Evolutionary conservation across 1,284 basidiomycete species (phyloP), one percentile per base, ranked within the genome.

Genomic region (Ceratobasidium sp.): DNA sequence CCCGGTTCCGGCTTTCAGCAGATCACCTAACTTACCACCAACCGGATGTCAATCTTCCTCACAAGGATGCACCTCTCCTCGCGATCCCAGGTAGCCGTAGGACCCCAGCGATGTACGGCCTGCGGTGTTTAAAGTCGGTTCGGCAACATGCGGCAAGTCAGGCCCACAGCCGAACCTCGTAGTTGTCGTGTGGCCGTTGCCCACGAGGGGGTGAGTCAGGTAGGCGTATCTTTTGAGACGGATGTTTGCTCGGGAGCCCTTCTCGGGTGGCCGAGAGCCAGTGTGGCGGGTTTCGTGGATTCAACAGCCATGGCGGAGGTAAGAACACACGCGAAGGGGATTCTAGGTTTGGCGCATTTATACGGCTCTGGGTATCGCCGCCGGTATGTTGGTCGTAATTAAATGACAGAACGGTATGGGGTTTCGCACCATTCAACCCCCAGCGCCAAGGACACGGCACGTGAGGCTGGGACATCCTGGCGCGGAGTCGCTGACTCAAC

Each of bases 151-250:
- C 6, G 22, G 65, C 37, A 41, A 34, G 29, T 34, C 19, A 14
- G 14, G 34, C 29, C 41, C n/a, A 19, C 9, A 65, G 34, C 24
- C 41, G 14, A 22, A 68, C 65, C 51, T 68, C 65, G 46, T 68
- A 68, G 65, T 68, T 56, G 19, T 68, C 51, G 51, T 68, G 65
- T 8, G 65, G 65, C 49, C 65, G 37, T 68, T 68, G 22, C 65
- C 65, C 24, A 68, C 65, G 51, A 68, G 65, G 27, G 65, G 65
- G 19, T 68, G 65, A 68, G 34, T 27, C 16, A 68, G 34, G 4
- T 51, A 49, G 11, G 65, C 49, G 43, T 56, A 29, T 68, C 51
- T 13, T 51, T 68, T 7, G 65, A 68, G 13, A 56, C 41, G 65
- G 65, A 68, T n/a, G 29, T 34, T 24, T 51, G 65, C 34, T 68